phyloP scores from a whole-genome alignment of 768 basidiomycete species.

The Suillus luteus region DNA sequence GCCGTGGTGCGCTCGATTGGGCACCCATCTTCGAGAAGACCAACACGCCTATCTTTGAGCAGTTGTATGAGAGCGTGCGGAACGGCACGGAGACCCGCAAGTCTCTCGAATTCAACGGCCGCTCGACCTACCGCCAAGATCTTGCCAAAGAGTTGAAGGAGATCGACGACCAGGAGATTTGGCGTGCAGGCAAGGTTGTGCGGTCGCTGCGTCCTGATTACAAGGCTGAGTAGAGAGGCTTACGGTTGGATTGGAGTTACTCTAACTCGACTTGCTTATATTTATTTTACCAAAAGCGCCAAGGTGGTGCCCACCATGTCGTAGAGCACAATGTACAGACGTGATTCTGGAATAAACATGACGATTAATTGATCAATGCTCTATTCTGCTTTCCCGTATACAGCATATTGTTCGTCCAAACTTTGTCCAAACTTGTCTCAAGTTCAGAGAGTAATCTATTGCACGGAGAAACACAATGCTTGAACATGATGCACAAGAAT shows the following conservation, averaged over 20 bases:
- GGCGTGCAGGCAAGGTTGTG: conserved; percentile 95
- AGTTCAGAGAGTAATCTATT: no score
- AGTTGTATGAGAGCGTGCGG: conserved; percentile 91
- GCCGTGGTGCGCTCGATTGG: conserved; percentile 99
- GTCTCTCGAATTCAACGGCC: conserved; percentile 93
- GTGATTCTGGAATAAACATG: neutral
- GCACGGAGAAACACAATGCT: no score
- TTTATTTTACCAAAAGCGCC: conserved; percentile 22
- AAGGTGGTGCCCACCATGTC: conserved; percentile 24
- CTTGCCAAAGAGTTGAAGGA: conserved; percentile 89
- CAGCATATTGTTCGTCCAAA: no score
- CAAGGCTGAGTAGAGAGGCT: conserved; percentile 55
- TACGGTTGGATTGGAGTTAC: neutral
- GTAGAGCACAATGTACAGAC: conserved; percentile 24
- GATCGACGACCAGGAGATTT: conserved; percentile 98
- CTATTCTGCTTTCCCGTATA: no score
- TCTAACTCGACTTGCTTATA: conserved; percentile 5
- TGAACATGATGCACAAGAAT: no score
- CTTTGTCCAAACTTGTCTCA: no score
- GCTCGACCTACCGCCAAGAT: conserved; percentile 89
- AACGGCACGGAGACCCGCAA: conserved; percentile 98
- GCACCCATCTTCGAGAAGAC: conserved; percentile 95
- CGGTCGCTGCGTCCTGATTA: conserved; percentile 86
- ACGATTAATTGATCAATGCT: neutral
- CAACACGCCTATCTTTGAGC: conserved; percentile 92